phyloP scores from a whole-genome alignment of 352 stramenopile species.

The Achlya hypogyna region DNA sequence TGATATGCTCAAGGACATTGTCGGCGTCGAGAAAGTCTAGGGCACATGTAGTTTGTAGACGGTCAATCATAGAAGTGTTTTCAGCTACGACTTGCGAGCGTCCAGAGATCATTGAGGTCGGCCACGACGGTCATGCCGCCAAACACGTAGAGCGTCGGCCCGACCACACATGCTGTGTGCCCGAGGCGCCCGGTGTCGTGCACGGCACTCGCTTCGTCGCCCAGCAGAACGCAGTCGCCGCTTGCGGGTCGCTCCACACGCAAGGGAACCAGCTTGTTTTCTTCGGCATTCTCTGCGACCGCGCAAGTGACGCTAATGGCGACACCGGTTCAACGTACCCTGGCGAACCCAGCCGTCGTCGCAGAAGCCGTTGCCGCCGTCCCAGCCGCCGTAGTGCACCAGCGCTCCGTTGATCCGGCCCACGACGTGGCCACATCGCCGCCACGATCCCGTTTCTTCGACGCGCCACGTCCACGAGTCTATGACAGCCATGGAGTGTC shows the following conservation, averaged over 20 bases:
- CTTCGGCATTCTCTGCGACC: not conserved
- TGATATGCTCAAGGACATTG: conserved; percentile 79
- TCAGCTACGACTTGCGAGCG: not conserved
- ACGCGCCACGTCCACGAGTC: conserved; percentile 13
- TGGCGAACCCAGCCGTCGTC: conserved; percentile 9
- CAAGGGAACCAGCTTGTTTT: not conserved
- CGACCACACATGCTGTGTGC: conserved; percentile 14
- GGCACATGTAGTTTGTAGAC: not conserved
- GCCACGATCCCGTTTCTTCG: not conserved
- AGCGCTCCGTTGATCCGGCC: not conserved
- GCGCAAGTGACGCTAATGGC: not conserved
- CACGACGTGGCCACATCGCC: conserved; percentile 1
- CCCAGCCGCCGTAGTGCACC: conserved; percentile 18
- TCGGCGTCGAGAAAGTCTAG: conserved; percentile 59
- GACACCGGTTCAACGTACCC: not conserved
- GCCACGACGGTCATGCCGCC: conserved; percentile 9
- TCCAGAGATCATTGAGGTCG: conserved; percentile 13
- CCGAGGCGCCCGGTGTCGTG: conserved; percentile 1
- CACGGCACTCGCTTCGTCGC: not conserved
- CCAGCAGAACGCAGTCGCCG: not conserved
- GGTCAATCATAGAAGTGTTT: not conserved
- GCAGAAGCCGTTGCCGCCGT: conserved; percentile 12
- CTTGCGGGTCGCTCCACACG: not conserved
- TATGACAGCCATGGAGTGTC: not conserved
- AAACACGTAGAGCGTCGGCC: conserved; percentile 7